These are phyloP conservation scores for Erodium moschatum DNA, from an alignment of 441 rosid genomes.

Conservation along the genomic window DNA sequence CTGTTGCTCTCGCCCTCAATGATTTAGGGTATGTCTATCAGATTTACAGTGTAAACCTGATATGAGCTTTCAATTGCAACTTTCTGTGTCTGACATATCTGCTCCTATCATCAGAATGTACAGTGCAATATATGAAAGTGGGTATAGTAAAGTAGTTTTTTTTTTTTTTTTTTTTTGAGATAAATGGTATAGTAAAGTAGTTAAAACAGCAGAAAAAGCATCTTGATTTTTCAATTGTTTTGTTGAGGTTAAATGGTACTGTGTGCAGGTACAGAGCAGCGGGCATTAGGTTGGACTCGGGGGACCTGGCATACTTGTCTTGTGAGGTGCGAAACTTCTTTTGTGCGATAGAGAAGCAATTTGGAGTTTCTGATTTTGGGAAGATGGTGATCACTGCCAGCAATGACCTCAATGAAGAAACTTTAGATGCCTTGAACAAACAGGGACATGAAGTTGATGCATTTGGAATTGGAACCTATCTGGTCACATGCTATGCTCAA, in stretches of 20 bases:
- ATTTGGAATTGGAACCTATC: conserved; percentile 81
- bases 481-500: conserved; percentile 85
- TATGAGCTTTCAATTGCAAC: not conserved
- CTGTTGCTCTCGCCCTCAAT: conserved; percentile 23
- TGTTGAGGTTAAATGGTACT: too few relatives aligned
- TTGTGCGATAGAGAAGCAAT: conserved; percentile 50
- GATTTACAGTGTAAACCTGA: not conserved
- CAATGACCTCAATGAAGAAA: conserved; percentile 93
- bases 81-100: too few relatives aligned
- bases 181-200: too few relatives aligned
- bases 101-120: too few relatives aligned
- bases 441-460: conserved; percentile 98
- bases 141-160: too few relatives aligned
- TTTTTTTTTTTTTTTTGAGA: too few relatives aligned
- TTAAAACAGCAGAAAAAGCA: too few relatives aligned
- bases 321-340: conserved; percentile 67
- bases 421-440: conserved; percentile 84
- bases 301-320: conserved; percentile 82
- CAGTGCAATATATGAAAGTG: too few relatives aligned
- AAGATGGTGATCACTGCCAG: conserved; percentile 72
- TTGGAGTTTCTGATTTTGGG: conserved; percentile 57
- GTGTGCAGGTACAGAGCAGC: conserved; percentile 62
- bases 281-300: conserved; percentile 90
- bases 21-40: conserved; percentile 21
- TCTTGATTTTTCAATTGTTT: too few relatives aligned